These are phyloP conservation scores for Metschnikowia arizonensis DNA, from an alignment of 805 yeast genomes.

Conservation along the genomic window DNA sequence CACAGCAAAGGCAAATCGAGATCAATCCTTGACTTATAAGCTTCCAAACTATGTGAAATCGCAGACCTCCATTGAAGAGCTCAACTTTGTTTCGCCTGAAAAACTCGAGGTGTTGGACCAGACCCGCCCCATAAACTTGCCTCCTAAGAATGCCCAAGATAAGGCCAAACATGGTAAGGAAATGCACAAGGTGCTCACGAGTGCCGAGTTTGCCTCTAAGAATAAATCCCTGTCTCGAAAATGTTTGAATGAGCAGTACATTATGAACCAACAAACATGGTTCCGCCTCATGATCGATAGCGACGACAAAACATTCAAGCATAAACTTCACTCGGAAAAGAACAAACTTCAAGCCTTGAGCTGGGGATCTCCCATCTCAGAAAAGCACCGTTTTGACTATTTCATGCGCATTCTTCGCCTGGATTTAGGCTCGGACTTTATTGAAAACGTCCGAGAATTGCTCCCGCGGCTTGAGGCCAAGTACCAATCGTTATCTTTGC, in stretches of 20 bases:
- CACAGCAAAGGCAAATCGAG: constrained; percentile 30
- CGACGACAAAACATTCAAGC: constrained; percentile 23
- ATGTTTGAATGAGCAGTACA: constrained; percentile 17
- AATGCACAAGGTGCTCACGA: constrained; percentile 43
- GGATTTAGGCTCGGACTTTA: constrained; percentile 17
- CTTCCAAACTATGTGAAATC: constrained; percentile 37
- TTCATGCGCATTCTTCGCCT: constrained; percentile 24
- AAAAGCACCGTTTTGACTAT: constrained; percentile 24
- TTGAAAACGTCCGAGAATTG: constrained; percentile 18
- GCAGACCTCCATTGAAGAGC: constrained; percentile 28
- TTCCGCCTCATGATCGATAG: constrained; percentile 19
- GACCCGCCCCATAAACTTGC: constrained; percentile 68
- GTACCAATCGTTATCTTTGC: constrained; percentile 24
- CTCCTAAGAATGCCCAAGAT: constrained; percentile 58
- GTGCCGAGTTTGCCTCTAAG: constrained; percentile 32
- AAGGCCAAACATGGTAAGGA: constrained; percentile 53
- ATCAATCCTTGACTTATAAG: constrained; percentile 31
- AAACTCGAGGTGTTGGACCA: constrained; percentile 52
- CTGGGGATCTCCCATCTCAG: constrained; percentile 37
- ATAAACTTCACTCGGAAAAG: constrained; percentile 27
- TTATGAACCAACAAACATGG: constrained; percentile 29
- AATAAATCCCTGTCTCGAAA: constrained; percentile 19
- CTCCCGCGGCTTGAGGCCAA: constrained; percentile 21
- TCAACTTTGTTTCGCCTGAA: constrained; percentile 52
- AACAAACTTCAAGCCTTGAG: constrained; percentile 28